Evolutionary conservation across 352 stramenopile species (phyloP), one percentile per base, ranked within the genome.

Genomic region (Saprolegnia parasitica): DNA sequence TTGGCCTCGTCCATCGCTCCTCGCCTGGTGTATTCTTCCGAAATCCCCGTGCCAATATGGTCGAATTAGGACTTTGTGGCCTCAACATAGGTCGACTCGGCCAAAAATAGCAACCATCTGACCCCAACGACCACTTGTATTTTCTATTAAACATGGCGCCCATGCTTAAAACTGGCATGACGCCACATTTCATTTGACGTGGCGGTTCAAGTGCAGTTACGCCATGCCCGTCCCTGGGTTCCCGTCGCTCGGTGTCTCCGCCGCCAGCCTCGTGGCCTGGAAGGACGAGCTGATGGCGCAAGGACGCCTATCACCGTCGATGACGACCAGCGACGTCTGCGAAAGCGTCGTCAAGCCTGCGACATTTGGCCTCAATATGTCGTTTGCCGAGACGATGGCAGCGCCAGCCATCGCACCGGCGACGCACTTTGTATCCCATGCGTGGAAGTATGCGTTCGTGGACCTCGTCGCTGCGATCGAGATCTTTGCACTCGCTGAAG

Each of bases 401-500:
- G 24, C 39, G 47, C 24, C 39, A 39, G 32, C 56, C 29, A 29
- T 71, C 24, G 65, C 56, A 16, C 16, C 15, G n/a, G 65, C 65
- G 11, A 71, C 55, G 0, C 65, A 67, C 49, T 71, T 71, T 55
- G 60, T 71, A 20, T 71, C 65, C 2, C 65, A 71, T 24, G 65
- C 65, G 29, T 71, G 65, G 65, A 71, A 71, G 49, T 71, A 71
- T 40, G 21, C 8, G 26, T 71, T 71, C 46, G 37, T 42, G 15
- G 65, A 71, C 42, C 26, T 71, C 21, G 49, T 71, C 16, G 42
- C 40, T 9, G 60, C 65, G 0, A 65, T 71, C 29, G 65, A 71
- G 8, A 67, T 68, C 9, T 58, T 39, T 21, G 54, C 35, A 5
- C 39, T 68, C 15, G 26, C 65, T 5, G 21, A 45, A 26, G 65